Conservation (phyloP, 345 rosid genomes). For the Citrus sp. region DNA sequence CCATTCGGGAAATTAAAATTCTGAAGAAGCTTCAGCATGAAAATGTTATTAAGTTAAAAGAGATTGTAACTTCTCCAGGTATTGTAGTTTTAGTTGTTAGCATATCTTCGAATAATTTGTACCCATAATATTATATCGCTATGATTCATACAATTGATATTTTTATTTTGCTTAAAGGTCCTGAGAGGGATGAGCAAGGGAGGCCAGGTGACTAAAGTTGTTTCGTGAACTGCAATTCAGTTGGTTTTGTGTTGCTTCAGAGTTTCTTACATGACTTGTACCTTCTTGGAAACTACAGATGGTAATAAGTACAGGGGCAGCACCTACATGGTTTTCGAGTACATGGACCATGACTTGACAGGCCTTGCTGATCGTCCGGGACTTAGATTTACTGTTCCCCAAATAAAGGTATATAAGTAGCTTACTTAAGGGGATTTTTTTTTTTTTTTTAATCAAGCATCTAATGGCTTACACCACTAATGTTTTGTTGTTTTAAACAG, state of each 20-base stretch:
- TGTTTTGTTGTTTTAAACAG: slow-evolving; percentile 24
- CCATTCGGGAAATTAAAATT: slow-evolving; percentile 49
- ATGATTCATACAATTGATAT: background rate
- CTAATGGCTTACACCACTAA: background rate
- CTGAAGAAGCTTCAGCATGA: slow-evolving; percentile 55
- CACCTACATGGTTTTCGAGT: slow-evolving; percentile 96
- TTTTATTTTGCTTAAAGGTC: slow-evolving; percentile 40
- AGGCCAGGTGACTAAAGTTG: slow-evolving; percentile 60
- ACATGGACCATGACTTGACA: slow-evolving; percentile 98
- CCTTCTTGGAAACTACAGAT: slow-evolving; percentile 41
- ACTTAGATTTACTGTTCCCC: slow-evolving; percentile 86
- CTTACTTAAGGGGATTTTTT: background rate
- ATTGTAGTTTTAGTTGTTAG: slow-evolving; percentile 12
- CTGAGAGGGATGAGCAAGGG: slow-evolving; percentile 90
- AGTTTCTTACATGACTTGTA: slow-evolving; percentile 7
- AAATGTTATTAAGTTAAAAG: slow-evolving; percentile 47
- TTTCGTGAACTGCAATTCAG: background rate
- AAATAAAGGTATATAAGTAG: slow-evolving; percentile 65
- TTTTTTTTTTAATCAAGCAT: background rate
- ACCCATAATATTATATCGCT: background rate
- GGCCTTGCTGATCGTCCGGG: slow-evolving; percentile 98
- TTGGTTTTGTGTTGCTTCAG: background rate
- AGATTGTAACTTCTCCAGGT: slow-evolving; percentile 54
- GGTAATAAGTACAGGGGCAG: slow-evolving; percentile 94
- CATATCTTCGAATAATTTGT: background rate